Percentiles rank a stretch among this genome's conserved stretches.
phyloP scores from a whole-genome alignment of 768 basidiomycete genomes.

The Agrocybe chaxingu region DNA sequence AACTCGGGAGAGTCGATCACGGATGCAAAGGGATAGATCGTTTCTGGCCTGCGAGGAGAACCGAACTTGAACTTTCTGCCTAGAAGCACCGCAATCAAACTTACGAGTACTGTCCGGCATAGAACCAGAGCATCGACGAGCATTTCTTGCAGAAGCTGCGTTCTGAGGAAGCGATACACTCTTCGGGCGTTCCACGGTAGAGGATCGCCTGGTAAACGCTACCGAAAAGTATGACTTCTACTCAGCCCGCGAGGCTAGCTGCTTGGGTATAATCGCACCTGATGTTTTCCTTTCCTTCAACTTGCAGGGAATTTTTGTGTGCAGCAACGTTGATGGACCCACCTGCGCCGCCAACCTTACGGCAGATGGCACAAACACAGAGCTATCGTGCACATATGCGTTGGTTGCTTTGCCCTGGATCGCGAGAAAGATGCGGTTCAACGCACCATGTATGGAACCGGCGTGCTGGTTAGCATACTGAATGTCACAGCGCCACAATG shows the following conservation, averaged over 20 bases:
- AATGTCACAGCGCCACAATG: slow-evolving; percentile 52
- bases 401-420: no score
- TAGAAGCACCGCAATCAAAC: not conserved
- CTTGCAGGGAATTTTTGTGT: slow-evolving; percentile 43
- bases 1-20: slow-evolving; percentile 63
- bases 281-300: slow-evolving; percentile 54
- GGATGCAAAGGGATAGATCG: slow-evolving; percentile 66
- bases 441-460: slow-evolving; percentile 61
- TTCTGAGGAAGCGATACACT: slow-evolving; percentile 50
- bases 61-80: not conserved
- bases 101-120: slow-evolving; percentile 42
- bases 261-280: slow-evolving; percentile 31
- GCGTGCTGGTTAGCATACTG: slow-evolving; percentile 47
- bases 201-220: slow-evolving; percentile 61
- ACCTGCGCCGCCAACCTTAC: slow-evolving; percentile 64
- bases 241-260: not conserved
- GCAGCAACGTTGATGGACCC: slow-evolving; percentile 69
- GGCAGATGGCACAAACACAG: slow-evolving; percentile 67
- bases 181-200: slow-evolving; percentile 48
- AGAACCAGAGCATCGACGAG: slow-evolving; percentile 66
- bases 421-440: not conserved
- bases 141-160: slow-evolving; percentile 64
- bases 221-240: not conserved
- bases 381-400: slow-evolving; percentile 32
- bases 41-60: slow-evolving; percentile 46